phyloP scores from a whole-genome alignment of 352 stramenopile genomes.

The Phytophthora rubi region DNA sequence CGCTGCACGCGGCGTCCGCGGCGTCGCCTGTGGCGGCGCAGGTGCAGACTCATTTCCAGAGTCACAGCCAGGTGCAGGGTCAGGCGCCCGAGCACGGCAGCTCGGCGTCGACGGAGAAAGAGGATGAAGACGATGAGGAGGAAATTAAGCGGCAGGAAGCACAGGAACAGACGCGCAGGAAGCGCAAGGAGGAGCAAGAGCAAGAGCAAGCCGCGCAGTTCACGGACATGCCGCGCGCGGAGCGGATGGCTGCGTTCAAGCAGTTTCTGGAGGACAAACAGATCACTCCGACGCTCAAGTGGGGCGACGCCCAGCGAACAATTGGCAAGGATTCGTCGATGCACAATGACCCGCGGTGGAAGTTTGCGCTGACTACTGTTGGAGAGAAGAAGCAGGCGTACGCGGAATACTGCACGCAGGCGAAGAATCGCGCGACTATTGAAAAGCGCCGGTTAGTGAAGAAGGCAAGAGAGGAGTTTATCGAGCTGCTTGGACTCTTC shows the following conservation, averaged over 20 bases:
- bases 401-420: slow-evolving; percentile 82
- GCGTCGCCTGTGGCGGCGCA: slow-evolving; percentile 13
- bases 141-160: slow-evolving; percentile 27
- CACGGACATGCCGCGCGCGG: slow-evolving; percentile 50
- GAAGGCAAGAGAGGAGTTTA: slow-evolving; percentile 74
- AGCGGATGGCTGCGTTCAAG: slow-evolving; percentile 73
- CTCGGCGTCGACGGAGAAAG: slow-evolving; percentile 22
- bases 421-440: slow-evolving; percentile 70
- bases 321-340: slow-evolving; percentile 61
- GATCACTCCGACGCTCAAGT: slow-evolving; percentile 76
- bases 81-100: slow-evolving; percentile 6
- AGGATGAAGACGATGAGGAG: slow-evolving; percentile 45
- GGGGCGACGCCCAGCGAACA: slow-evolving; percentile 69
- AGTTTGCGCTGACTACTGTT: slow-evolving; percentile 63
- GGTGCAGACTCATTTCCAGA: too few species aligned
- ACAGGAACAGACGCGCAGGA: slow-evolving; percentile 36
- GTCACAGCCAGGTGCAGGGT: too few species aligned
- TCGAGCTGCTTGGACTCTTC: slow-evolving; percentile 66
- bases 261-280: slow-evolving; percentile 72
- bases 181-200: slow-evolving; percentile 56
- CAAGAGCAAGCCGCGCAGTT: slow-evolving; percentile 50
- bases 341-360: slow-evolving; percentile 69
- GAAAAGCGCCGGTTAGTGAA: slow-evolving; percentile 77
- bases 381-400: slow-evolving; percentile 89
- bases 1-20: slow-evolving; percentile 11